Base-by-base conservation (phyloP, 345 rosid species). In the Balakata baccata region DNA sequence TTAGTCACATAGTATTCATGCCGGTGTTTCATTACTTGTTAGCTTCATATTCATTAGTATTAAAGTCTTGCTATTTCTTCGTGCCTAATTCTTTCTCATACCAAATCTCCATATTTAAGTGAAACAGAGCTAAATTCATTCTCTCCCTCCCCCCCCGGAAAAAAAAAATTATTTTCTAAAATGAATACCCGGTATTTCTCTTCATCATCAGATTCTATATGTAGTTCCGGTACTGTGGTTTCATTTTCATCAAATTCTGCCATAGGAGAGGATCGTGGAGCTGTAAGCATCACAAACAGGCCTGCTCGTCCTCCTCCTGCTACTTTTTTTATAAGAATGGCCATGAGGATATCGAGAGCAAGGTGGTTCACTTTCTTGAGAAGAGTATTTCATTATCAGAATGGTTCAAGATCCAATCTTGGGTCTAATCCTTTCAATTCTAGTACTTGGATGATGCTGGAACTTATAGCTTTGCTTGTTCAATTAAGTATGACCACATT, bases 331-430 rank as follows among this genome's bases (percentile, higher is more conserved):
- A 68, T 93, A 46, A 85, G 95, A 78, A 70, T 71, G 25, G 99
- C 94, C 38, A 84, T 90, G 91, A 91, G 88, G 82, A 77, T 93
- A 23, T 96, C 96, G 10, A 89, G 99, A 83, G 91, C 98, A 20
- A 88, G 98, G 78, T 93, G 98, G 98, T 96, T 93, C 70, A 82
- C 79, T 47, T 93, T 96, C 89, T 82, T 89, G 70, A 93, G 99
- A 71, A 91, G 99, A 77, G 97, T 93, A 4, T 96, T 93, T 76
- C 99, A 96, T 18, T 93, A 93, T 85, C 99, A 96, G 78, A 96
- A 96, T 76, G 95, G 97, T 22, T 87, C 92, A 38, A 86, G 91
- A 61, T 89, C 97, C 1, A 88, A 93, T 78, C 94, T 91, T 45
- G 96, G 97, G 41, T 85, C 98, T 0, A 91, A 95, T 75, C 99